Evolutionary conservation across 2,329 filamentous ascomycete species (phyloP).

Genomic region (Beauveria scarabaeidicola): DNA sequence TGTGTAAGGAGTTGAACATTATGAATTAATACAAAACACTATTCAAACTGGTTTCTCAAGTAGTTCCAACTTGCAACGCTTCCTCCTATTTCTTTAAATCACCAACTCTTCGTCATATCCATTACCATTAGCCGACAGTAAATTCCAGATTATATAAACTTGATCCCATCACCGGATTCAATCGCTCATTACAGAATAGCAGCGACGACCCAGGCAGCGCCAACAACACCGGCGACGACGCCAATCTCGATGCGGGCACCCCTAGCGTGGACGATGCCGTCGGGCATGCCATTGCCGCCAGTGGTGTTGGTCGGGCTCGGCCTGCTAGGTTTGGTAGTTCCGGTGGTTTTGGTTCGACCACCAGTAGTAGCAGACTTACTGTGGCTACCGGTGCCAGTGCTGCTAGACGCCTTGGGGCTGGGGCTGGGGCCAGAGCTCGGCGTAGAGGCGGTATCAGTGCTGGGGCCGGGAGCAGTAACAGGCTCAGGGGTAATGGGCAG

Average conservation of each 20-base stretch:
- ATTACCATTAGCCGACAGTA: too few species aligned
- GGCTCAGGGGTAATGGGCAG: background rate
- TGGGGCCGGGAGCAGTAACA: background rate
- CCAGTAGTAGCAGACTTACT: background rate
- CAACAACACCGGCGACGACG: slow-evolving; percentile 18
- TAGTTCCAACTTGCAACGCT: background rate
- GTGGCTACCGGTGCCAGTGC: too few species aligned
- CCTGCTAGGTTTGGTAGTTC: background rate
- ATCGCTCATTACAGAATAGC: slow-evolving; percentile 15
- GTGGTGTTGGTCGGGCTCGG: background rate
- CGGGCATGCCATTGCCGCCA: slow-evolving; percentile 5
- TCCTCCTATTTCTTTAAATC: background rate
- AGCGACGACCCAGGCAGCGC: slow-evolving; percentile 17
- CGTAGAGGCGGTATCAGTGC: background rate
- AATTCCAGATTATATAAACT: background rate
- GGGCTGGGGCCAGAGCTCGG: background rate
- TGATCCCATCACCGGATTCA: too few species aligned
- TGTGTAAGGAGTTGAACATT: background rate
- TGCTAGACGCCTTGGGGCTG: background rate
- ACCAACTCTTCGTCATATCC: background rate
- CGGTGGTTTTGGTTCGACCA: background rate
- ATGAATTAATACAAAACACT: background rate
- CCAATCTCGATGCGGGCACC: slow-evolving; percentile 21
- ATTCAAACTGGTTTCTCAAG: background rate
- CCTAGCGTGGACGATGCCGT: slow-evolving; percentile 9